Percentiles rank a stretch among this genome's conserved stretches.
Evolutionary conservation across 108 stramenopile species (phyloP).

Genomic region (Tribonema minus): DNA sequence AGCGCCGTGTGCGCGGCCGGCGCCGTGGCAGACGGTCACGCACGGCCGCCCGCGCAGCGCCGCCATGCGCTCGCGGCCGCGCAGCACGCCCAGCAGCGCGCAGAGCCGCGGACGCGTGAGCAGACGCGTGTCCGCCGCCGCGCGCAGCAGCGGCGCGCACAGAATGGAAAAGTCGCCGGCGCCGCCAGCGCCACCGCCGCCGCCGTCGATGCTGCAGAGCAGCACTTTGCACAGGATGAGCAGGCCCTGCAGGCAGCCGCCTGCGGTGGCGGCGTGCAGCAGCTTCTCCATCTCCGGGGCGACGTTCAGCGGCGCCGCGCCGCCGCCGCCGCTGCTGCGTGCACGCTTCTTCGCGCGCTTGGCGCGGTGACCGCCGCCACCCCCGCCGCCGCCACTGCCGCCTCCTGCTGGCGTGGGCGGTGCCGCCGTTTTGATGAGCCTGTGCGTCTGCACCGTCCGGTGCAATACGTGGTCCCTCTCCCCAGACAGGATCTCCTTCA

Average conservation of each 20-base stretch:
- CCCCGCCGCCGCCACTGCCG: not conserved
- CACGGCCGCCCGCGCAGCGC: slow-evolving; percentile 24
- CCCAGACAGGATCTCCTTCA: slow-evolving; percentile 10
- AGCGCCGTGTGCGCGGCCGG: too few relatives aligned
- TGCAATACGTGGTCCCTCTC: slow-evolving; percentile 34
- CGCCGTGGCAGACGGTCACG: slow-evolving; percentile 25
- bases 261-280: slow-evolving; percentile 1
- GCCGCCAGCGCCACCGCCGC: not conserved
- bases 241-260: slow-evolving; percentile 18
- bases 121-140: slow-evolving; percentile 1
- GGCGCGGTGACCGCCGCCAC: not conserved
- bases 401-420: not conserved
- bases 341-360: slow-evolving; percentile 27
- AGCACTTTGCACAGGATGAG: slow-evolving; percentile 31
- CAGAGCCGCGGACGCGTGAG: slow-evolving; percentile 8
- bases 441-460: slow-evolving; percentile 20
- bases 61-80: slow-evolving; percentile 23
- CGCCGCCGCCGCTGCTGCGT: not conserved
- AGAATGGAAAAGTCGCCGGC: not conserved
- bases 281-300: slow-evolving; percentile 15
- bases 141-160: not conserved
- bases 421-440: slow-evolving; percentile 3
- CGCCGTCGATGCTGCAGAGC: slow-evolving; percentile 18
- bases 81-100: slow-evolving; percentile 5
- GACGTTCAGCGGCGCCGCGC: not conserved